Evolutionary conservation across 2,329 filamentous ascomycete genomes (phyloP).

Genomic region (Magnaporthales sp.): DNA sequence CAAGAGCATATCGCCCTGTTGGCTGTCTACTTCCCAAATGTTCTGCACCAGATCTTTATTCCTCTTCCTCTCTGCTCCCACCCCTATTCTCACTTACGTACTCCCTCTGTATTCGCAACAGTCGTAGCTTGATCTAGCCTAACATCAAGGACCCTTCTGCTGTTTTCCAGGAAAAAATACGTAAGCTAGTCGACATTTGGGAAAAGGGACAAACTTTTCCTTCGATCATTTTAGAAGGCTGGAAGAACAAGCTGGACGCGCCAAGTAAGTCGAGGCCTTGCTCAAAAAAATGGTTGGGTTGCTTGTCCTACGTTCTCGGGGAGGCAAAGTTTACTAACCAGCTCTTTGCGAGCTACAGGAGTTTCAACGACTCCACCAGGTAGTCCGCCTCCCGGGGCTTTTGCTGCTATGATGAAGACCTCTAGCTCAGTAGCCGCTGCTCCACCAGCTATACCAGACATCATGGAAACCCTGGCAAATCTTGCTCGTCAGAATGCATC

Average conservation of each 20-base stretch:
- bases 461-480: conserved; percentile 71
- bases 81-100: not conserved
- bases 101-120: not conserved
- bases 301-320: not conserved
- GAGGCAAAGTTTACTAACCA: not conserved
- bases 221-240: conserved; percentile 63
- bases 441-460: conserved; percentile 42
- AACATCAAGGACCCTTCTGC: conserved; percentile 1
- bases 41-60: not conserved
- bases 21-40: not conserved
- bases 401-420: conserved; percentile 26
- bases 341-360: conserved; percentile 32
- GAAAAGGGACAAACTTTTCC: conserved; percentile 93
- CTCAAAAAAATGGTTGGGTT: not conserved
- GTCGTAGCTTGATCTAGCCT: conserved; percentile 1
- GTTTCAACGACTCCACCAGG: conserved; percentile 64
- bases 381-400: conserved; percentile 41
- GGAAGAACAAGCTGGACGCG: conserved; percentile 71
- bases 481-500: conserved; percentile 67
- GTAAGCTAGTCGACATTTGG: conserved; percentile 95
- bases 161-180: conserved; percentile 70
- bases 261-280: conserved; percentile 19
- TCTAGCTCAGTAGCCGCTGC: conserved; percentile 13
- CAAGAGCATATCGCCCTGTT: not conserved
- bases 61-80: not conserved